Base-by-base conservation (phyloP, 805 yeast genomes). In the Metschnikowia noctiluminum region DNA sequence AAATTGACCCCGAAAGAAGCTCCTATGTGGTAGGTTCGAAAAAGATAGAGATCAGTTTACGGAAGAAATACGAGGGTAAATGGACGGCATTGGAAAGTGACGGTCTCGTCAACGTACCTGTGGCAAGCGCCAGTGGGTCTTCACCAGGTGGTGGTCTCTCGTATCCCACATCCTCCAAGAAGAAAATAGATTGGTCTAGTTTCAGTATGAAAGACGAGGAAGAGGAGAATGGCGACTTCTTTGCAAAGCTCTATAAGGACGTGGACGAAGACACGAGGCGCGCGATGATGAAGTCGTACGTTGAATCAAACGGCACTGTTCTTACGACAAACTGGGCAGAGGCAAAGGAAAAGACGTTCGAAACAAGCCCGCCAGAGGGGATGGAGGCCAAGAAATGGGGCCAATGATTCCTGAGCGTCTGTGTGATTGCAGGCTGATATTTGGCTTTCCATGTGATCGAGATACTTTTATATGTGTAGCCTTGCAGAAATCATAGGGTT, bases 231-330 rank as follows among this genome's bases (percentile, higher is more conserved):
- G 79, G 77, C 26, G 83, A 75, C 1, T 91, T 94, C 59, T 94
- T 94, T 70, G 79, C 81, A 57, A 75, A 81, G 54, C 62, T 94
- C 10, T 94, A 86, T 68, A 76, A 77, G 28, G 83, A 78, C 54
- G 92, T 96, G 0, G 96, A 90, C 62, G 94, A 87, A 7, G 97
- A 94, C 59, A 85, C 96, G 0, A 74, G 74, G 56, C 75, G 95
- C 44, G 99, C 99, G 1, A 94, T 94, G 98, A 86, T 89, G 96
- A 94, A 94, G 70, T 88, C 96, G 45, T 94, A 80, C 60, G 75
- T 81, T n/a, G 97, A 94, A 67, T 87, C 96, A 57, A 86, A 87
- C 58, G 99, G 99, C 16, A 94, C 99, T 0, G 81, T 96, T 1
- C 72, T 94, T 50, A 88, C 96, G 40, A 94, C 99, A 4, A 87